Evolutionary conservation across 257 asterid species (phyloP).

Genomic region (Nicotiana sylvestris): DNA sequence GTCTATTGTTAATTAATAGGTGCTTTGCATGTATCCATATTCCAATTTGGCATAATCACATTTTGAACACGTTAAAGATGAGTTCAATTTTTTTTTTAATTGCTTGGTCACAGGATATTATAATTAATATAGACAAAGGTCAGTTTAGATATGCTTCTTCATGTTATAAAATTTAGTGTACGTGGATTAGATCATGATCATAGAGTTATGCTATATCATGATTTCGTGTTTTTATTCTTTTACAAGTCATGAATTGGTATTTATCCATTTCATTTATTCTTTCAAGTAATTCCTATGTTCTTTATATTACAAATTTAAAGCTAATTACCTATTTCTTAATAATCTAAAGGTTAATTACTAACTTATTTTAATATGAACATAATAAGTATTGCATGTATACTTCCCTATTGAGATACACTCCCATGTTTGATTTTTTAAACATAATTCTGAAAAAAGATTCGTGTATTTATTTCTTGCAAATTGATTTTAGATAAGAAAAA

Average conservation of each 20-base stretch:
- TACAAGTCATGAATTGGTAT: background rate
- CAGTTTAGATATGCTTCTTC: background rate
- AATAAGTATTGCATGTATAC: too few species aligned
- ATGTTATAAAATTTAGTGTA: background rate
- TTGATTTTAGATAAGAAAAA: too few species aligned
- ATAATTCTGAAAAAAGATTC: too few species aligned
- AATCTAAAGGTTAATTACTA: too few species aligned
- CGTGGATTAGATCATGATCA: background rate
- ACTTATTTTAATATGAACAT: too few species aligned
- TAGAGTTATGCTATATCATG: background rate
- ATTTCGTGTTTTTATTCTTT: background rate
- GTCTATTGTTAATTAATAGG: background rate
- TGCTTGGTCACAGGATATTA: background rate
- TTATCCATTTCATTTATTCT: background rate
- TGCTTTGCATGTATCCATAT: conserved; percentile 4
- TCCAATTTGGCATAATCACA: background rate
- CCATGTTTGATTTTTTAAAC: too few species aligned
- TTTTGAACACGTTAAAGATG: background rate
- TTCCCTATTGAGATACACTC: too few species aligned
- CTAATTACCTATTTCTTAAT: too few species aligned
- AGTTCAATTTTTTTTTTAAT: background rate
- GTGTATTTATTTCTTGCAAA: too few species aligned
- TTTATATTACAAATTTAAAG: too few species aligned
- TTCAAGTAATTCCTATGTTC: too few species aligned
- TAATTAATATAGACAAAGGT: background rate